A percentile compares a stretch with the other conserved stretches of the same genome.
Conservation (phyloP, 306 rosid genomes). For the Herpetospermum pedunculosum region DNA sequence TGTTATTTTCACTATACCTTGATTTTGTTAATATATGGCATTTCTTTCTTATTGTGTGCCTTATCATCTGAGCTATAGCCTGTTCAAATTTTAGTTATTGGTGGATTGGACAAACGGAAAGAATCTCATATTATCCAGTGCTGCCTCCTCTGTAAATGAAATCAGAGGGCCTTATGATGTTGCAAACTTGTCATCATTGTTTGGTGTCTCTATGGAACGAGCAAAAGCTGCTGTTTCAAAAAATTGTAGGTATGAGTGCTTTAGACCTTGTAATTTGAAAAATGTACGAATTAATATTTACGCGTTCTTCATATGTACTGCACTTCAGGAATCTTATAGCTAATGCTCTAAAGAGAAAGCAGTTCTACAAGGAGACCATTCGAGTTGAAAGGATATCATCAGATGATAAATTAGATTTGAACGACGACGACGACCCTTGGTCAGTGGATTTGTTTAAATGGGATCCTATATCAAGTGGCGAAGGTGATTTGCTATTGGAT, state of each 20-base stretch:
- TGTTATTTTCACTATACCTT: neutral
- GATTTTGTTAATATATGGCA: neutral
- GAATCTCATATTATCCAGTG: constrained; percentile 63
- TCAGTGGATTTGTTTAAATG: constrained; percentile 43
- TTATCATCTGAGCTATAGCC: neutral
- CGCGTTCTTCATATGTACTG: constrained; percentile 1
- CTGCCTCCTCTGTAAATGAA: constrained; percentile 57
- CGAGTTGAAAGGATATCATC: constrained; percentile 53
- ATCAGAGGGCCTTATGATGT: constrained; percentile 89
- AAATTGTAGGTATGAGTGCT: constrained; percentile 62
- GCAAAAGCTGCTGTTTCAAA: constrained; percentile 78
- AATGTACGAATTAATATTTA: neutral
- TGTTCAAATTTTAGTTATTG: constrained; percentile 37
- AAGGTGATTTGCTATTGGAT: constrained; percentile 68
- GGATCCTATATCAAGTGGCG: constrained; percentile 82
- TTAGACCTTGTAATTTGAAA: neutral
- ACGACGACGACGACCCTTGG: constrained; percentile 39
- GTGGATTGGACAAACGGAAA: constrained; percentile 86
- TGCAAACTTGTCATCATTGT: constrained; percentile 61
- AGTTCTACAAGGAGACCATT: constrained; percentile 59
- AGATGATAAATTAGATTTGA: constrained; percentile 24
- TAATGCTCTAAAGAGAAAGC: constrained; percentile 63
- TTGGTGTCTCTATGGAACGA: constrained; percentile 59
- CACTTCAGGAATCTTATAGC: constrained; percentile 51
- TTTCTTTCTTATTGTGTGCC: neutral